A percentile compares a stretch with the other conserved stretches of the same genome.
phyloP scores from a whole-genome alignment of 164 flowering plant genomes.

The Amborella trichopoda region DNA sequence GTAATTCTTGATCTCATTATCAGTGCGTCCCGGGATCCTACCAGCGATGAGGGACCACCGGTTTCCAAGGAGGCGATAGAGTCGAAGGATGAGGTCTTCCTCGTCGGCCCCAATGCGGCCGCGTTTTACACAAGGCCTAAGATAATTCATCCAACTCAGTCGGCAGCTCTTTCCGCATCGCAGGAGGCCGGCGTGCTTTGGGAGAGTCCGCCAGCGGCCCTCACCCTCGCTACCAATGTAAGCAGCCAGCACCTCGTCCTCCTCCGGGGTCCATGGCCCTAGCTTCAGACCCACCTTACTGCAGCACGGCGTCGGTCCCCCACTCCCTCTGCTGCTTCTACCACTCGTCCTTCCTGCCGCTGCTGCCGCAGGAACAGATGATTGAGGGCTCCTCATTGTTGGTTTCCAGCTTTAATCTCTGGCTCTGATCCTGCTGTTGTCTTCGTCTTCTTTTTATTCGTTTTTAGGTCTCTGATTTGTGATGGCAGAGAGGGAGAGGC shows the following conservation, averaged over 20 bases:
- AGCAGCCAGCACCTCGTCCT: conserved; percentile 33
- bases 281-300: conserved; percentile 42
- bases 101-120: conserved; percentile 64
- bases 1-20: conserved; percentile 69
- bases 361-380: too few species aligned
- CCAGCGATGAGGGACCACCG: conserved; percentile 77
- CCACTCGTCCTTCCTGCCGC: too few species aligned
- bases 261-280: conserved; percentile 68
- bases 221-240: conserved; percentile 41
- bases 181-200: conserved; percentile 48
- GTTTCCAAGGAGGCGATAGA: conserved; percentile 69
- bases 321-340: too few species aligned
- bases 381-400: too few species aligned
- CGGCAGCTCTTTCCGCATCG: conserved; percentile 81
- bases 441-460: too few species aligned
- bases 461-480: too few species aligned
- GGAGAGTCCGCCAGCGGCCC: conserved; percentile 56
- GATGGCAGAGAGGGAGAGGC: too few species aligned
- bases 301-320: conserved; percentile 42
- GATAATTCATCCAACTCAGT: conserved; percentile 76
- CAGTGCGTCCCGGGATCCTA: conserved; percentile 63
- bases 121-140: conserved; percentile 58
- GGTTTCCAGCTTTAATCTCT: too few species aligned
- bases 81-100: conserved; percentile 69
- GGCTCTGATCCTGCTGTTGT: too few species aligned